phyloP scores from a whole-genome alignment of 495 filamentous ascomycete genomes.

The Neurospora tetrasperma region DNA sequence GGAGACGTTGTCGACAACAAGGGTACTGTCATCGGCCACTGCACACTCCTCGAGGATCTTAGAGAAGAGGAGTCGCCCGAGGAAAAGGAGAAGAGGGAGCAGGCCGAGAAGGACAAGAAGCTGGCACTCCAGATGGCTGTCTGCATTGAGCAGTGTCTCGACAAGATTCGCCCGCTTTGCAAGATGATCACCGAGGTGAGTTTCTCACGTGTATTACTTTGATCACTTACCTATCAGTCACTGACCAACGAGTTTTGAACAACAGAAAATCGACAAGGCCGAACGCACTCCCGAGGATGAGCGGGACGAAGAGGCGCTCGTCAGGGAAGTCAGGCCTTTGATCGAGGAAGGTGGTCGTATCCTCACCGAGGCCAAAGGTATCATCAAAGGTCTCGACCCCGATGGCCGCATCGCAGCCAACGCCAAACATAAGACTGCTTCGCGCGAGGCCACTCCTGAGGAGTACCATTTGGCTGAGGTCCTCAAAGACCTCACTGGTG shows the following conservation, averaged over 20 bases:
- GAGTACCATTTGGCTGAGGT: slow-evolving; percentile 77
- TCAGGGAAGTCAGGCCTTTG: slow-evolving; percentile 73
- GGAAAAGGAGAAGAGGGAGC: slow-evolving; percentile 42
- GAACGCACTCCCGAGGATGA: slow-evolving; percentile 81
- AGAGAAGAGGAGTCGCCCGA: slow-evolving; percentile 41
- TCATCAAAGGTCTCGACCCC: slow-evolving; percentile 83
- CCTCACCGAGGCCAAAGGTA: slow-evolving; percentile 78
- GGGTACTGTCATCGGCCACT: slow-evolving; percentile 70
- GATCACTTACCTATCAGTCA: neutral
- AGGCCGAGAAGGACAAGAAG: slow-evolving; percentile 57
- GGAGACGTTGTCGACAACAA: slow-evolving; percentile 78
- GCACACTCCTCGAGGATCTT: slow-evolving; percentile 68
- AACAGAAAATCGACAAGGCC: slow-evolving; percentile 64
- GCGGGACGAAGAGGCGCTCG: slow-evolving; percentile 81
- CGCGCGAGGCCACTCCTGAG: slow-evolving; percentile 76
- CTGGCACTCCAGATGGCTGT: slow-evolving; percentile 66
- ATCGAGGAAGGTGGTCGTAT: slow-evolving; percentile 77
- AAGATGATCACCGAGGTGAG: slow-evolving; percentile 78
- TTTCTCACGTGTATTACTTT: neutral
- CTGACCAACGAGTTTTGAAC: neutral
- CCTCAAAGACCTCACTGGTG: slow-evolving; percentile 62
- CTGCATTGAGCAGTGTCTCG: slow-evolving; percentile 69
- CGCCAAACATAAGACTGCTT: slow-evolving; percentile 70
- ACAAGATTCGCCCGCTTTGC: slow-evolving; percentile 74
- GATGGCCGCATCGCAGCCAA: slow-evolving; percentile 78